Percentiles rank a stretch among this genome's conserved stretches.
Evolutionary conservation across 176 grass and related monocot species (phyloP).

Genomic region (Stipa capillata): DNA sequence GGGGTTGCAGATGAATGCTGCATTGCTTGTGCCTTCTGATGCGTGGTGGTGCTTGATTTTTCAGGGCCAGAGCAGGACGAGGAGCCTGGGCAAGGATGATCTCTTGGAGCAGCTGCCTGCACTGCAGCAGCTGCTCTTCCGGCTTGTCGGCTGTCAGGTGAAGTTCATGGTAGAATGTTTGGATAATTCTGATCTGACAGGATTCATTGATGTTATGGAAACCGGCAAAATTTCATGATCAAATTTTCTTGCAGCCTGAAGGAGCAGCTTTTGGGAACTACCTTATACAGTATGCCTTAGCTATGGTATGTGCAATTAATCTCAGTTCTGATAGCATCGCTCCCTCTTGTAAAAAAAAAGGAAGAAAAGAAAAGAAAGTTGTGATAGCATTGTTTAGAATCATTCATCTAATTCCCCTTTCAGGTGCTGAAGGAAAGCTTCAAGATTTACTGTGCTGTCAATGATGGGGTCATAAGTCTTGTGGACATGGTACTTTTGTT

Average conservation of each 20-base stretch:
- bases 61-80: slow-evolving; percentile 66
- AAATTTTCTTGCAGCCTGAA: slow-evolving; percentile 52
- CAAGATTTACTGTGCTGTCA: slow-evolving; percentile 84
- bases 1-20: too few relatives aligned
- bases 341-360: too few relatives aligned
- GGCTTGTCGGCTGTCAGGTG: slow-evolving; percentile 83
- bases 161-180: too few relatives aligned
- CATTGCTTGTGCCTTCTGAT: background rate
- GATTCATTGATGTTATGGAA: background rate
- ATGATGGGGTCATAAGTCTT: slow-evolving; percentile 84
- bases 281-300: slow-evolving; percentile 78
- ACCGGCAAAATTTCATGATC: background rate
- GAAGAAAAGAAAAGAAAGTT: too few relatives aligned
- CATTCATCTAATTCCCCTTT: background rate
- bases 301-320: slow-evolving; percentile 37
- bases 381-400: background rate
- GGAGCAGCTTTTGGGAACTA: slow-evolving; percentile 81
- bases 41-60: background rate
- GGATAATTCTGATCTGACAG: too few relatives aligned
- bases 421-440: slow-evolving; percentile 93
- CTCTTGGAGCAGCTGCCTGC: slow-evolving; percentile 82
- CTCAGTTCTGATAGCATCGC: background rate
- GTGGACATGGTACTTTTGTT: slow-evolving; percentile 52
- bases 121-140: slow-evolving; percentile 82
- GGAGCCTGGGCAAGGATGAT: slow-evolving; percentile 50